Evolutionary conservation across 805 yeast species (phyloP).

Genomic region (Candida hungchunana): DNA sequence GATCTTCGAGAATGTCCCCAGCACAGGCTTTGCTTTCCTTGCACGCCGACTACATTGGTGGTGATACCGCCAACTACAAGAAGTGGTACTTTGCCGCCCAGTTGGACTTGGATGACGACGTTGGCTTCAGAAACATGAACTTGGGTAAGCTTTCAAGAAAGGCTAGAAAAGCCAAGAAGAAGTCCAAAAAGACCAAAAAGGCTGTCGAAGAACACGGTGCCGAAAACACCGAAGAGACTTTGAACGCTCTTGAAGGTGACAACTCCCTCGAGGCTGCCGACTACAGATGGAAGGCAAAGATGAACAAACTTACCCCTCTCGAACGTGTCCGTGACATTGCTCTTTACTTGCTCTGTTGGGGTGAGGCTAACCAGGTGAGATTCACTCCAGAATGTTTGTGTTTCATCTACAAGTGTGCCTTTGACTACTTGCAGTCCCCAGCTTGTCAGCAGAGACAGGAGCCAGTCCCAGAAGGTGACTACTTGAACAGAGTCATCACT

Average conservation of each 20-base stretch:
- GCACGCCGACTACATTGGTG: constrained; percentile 87
- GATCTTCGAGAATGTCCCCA: constrained; percentile 86
- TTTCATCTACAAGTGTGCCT: constrained; percentile 92
- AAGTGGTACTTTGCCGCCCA: constrained; percentile 90
- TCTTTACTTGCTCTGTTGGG: constrained; percentile 75
- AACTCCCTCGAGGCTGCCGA: constrained; percentile 80
- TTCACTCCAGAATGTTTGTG: constrained; percentile 87
- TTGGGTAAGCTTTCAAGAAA: constrained; percentile 72
- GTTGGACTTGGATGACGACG: constrained; percentile 77
- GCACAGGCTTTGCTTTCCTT: constrained; percentile 78
- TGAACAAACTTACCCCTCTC: constrained; percentile 67
- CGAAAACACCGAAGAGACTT: constrained; percentile 54
- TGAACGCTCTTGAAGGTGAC: constrained; percentile 73
- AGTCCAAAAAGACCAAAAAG: constrained; percentile 70
- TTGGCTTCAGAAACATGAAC: constrained; percentile 79
- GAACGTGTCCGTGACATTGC: constrained; percentile 79
- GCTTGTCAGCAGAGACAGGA: constrained; percentile 84
- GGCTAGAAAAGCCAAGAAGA: constrained; percentile 77
- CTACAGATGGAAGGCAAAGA: constrained; percentile 77
- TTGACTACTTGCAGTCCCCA: constrained; percentile 83
- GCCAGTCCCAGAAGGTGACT: constrained; percentile 85
- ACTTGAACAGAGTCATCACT: constrained; percentile 84
- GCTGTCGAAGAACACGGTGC: constrained; percentile 60
- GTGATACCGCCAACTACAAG: constrained; percentile 79
- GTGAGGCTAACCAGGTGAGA: constrained; percentile 92